Conservation (phyloP, 164 flowering plant species). For the Liquidambar formosana region DNA sequence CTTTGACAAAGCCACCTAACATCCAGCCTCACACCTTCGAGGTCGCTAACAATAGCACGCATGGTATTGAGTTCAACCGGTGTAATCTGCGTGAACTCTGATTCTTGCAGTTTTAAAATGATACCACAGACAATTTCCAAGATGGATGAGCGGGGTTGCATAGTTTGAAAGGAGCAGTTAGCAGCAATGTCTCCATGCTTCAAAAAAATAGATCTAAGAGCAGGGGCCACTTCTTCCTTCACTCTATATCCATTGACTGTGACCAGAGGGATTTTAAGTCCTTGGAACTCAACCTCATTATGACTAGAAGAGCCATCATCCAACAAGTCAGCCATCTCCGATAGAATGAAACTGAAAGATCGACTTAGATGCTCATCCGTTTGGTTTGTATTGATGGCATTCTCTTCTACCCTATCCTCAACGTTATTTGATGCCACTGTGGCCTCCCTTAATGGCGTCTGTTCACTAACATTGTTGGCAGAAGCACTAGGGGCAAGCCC, state of each 20-base stretch:
- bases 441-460: not conserved
- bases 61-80: constrained; percentile 1
- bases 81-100: not conserved
- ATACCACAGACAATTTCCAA: constrained; percentile 2
- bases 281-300: not conserved
- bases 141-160: not conserved
- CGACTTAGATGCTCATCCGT: too few relatives aligned
- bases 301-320: not conserved
- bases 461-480: not conserved
- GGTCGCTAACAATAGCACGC: not conserved
- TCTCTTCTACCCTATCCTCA: not conserved
- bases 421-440: not conserved
- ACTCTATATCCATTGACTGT: constrained; percentile 3
- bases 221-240: constrained; percentile 4
- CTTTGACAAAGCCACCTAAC: constrained; percentile 16
- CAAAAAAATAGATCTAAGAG: not conserved
- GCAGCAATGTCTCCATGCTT: constrained; percentile 23
- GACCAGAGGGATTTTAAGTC: not conserved
- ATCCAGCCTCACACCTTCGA: not conserved
- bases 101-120: not conserved
- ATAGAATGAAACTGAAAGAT: not conserved
- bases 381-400: not conserved
- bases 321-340: not conserved
- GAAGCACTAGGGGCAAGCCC: not conserved
- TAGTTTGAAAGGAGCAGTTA: not conserved